A percentile compares a stretch with the other conserved stretches of the same genome.
phyloP scores from a whole-genome alignment of 352 stramenopile species.

The Globisporangium ultimum region DNA sequence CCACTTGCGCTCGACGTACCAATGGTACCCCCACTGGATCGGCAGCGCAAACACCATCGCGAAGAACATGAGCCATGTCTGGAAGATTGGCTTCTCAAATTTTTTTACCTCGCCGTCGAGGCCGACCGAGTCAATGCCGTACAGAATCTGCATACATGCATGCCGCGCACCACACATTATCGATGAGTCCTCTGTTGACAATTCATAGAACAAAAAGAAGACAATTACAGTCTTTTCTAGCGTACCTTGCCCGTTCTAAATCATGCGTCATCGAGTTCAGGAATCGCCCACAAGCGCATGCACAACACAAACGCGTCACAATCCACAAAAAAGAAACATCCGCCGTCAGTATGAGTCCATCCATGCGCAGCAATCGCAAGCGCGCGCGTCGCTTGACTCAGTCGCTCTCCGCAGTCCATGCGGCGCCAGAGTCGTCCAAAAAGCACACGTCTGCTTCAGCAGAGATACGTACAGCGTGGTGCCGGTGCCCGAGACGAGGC shows the following conservation, averaged over 20 bases:
- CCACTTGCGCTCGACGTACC: constrained; percentile 73
- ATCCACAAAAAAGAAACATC: too few species aligned
- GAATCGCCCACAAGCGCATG: too few species aligned
- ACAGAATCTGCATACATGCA: constrained; percentile 83
- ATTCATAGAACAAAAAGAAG: too few species aligned
- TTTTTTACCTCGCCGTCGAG: constrained; percentile 86
- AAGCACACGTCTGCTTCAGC: neutral
- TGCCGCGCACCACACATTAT: neutral
- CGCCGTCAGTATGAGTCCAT: neutral
- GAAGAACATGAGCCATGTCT: constrained; percentile 97
- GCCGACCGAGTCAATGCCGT: constrained; percentile 86
- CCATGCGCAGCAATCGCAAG: neutral
- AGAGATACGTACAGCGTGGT: constrained; percentile 67
- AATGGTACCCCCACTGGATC: constrained; percentile 90
- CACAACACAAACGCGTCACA: too few species aligned
- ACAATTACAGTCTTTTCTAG: neutral
- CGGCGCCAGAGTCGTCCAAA: neutral
- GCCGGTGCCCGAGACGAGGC: constrained; percentile 79
- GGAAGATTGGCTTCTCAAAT: constrained; percentile 95
- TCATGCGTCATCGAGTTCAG: neutral
- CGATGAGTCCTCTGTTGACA: too few species aligned
- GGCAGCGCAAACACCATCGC: constrained; percentile 93
- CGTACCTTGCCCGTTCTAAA: constrained; percentile 63
- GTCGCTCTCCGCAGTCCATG: neutral
- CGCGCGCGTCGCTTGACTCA: too few species aligned